Base-by-base conservation (phyloP, 2,329 filamentous ascomycete genomes). In the Aspergillus sp. region DNA sequence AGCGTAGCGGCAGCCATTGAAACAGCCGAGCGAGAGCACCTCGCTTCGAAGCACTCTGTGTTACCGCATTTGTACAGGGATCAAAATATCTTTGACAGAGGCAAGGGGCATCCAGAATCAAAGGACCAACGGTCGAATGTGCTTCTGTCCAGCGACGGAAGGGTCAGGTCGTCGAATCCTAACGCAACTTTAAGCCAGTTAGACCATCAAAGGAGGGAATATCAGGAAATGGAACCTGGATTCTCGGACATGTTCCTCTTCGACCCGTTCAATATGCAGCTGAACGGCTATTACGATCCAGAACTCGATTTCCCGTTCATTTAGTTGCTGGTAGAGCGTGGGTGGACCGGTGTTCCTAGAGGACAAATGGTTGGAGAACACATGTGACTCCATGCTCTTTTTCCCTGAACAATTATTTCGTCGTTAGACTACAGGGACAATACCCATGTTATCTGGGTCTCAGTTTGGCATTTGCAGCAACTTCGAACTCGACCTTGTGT, bases 251-350 rank as follows among this genome's bases (percentile, higher is more conserved):
- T 47, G 30, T 45, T 45, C 42, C 34, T 47, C 32, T 53, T 32
- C 20, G 50, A 53, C 13, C 42, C 41, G 11, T 53, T 53, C 41
- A 53, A 53, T 34, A 53, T 45, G 42, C 51, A 39, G 32, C n/a
- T 53, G 51, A 53, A 53, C 20, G 42, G 51, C 0, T 53, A 47
- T 22, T 53, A 47, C 34, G 51, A 53, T 44, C 42, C 42, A 2
- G 41, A 38, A 8, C 50, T 45, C 4, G 36, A 55, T 39, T 38
- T 47, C 22, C 20, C 41, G 4, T 56, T 24, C 17, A n/a, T 43
- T 2, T 45, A 39, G 22, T 20, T 22, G 38, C 22, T 30, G 39
- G 12, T 15, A 8, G 13, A 15, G 12, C 26, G 8, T 30, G 26
- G 26, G 4, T 30, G 26, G 26, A 4, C 8, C 8, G 11, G 9